Percentiles rank a stretch among this genome's conserved stretches.
These are phyloP conservation scores for Arthrinium phaeospermum DNA, from an alignment of 2,329 filamentous ascomycete species.

Conservation along the genomic window DNA sequence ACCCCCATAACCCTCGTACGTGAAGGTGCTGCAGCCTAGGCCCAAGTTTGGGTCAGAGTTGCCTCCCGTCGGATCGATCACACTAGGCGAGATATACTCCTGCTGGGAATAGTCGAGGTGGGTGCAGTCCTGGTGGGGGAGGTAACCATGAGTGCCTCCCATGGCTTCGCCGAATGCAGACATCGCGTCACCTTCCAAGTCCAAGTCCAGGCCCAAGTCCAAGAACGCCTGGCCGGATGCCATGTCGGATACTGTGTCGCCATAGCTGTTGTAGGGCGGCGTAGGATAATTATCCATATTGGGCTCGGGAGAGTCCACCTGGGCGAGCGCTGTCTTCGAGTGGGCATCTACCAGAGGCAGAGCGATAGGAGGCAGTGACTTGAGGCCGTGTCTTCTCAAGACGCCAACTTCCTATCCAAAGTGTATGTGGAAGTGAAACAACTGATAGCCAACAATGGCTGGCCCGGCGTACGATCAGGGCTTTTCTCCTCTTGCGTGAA, in stretches of 20 bases:
- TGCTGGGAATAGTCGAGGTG: background rate
- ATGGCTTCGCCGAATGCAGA: background rate
- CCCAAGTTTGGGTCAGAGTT: background rate
- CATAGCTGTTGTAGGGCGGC: background rate
- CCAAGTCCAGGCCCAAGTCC: too few relatives aligned
- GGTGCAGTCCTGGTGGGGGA: background rate
- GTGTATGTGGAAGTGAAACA: background rate
- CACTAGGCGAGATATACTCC: background rate
- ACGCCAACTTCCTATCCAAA: background rate
- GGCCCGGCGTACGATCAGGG: background rate
- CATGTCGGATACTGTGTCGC: background rate
- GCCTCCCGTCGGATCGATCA: background rate
- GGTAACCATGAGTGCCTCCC: background rate
- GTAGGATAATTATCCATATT: background rate
- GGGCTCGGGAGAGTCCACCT: background rate
- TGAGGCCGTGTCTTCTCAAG: background rate
- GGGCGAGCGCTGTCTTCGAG: background rate
- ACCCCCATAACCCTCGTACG: background rate
- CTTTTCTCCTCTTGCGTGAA: background rate
- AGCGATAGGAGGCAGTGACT: background rate
- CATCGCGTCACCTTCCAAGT: background rate
- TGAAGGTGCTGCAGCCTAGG: background rate
- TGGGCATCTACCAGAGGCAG: background rate
- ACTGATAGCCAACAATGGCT: background rate
- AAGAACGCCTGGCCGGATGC: background rate